Conservation (phyloP, 192 early-diverging fungal species). For the Entomortierella chlamydospora region DNA sequence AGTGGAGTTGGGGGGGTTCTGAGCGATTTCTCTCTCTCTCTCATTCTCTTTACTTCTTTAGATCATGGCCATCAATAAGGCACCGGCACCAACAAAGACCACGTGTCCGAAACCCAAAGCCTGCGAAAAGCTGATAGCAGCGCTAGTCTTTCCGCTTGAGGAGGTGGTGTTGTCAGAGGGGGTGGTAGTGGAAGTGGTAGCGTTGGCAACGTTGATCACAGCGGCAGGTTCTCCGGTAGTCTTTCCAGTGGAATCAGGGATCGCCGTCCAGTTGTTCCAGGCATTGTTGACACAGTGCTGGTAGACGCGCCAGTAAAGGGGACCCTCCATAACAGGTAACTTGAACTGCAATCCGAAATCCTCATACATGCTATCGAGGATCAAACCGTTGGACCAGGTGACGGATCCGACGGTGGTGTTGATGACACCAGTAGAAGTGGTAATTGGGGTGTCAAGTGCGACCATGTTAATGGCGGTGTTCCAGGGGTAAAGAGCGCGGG, state of each 20-base stretch:
- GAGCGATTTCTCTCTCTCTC: too few relatives aligned
- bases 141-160: conserved; percentile 2
- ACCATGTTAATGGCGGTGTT: conserved; percentile 47
- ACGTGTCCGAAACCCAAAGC: conserved; percentile 8
- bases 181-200: not conserved
- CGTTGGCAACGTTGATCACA: conserved; percentile 24
- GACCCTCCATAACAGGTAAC: conserved; percentile 27
- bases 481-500: conserved; percentile 32
- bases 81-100: conserved; percentile 19
- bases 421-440: conserved; percentile 37
- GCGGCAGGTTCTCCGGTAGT: conserved; percentile 38
- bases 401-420: conserved; percentile 48
- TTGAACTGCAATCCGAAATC: conserved; percentile 54
- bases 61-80: conserved; percentile 31
- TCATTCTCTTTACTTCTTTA: too few relatives aligned
- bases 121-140: conserved; percentile 25
- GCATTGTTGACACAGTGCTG: conserved; percentile 46
- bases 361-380: conserved; percentile 42
- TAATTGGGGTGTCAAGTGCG: conserved; percentile 35
- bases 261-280: conserved; percentile 51
- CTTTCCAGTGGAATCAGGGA: conserved; percentile 43
- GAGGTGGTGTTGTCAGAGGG: too few relatives aligned
- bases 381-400: conserved; percentile 29
- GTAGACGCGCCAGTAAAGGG: conserved; percentile 47
- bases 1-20: too few relatives aligned